A percentile compares a stretch with the other conserved stretches of the same genome.
These are phyloP conservation scores for Mucor velutinosus DNA, from an alignment of 371 early-diverging fungal species.

Conservation along the genomic window DNA sequence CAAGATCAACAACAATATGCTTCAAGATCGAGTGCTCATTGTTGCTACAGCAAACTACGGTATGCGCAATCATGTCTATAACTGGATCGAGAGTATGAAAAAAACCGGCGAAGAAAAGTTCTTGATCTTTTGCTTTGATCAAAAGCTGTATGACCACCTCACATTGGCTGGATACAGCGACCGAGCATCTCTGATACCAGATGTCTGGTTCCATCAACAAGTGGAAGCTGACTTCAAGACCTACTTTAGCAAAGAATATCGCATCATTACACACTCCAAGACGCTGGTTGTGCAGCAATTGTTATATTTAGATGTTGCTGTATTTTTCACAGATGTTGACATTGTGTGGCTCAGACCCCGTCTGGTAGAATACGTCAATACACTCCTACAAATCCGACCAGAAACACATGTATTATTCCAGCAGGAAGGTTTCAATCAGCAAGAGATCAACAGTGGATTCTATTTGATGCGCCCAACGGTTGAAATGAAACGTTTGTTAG, in stretches of 20 bases:
- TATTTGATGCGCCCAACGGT: slow-evolving; percentile 42
- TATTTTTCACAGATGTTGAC: slow-evolving; percentile 47
- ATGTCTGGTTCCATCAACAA: slow-evolving; percentile 43
- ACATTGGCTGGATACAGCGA: slow-evolving; percentile 31
- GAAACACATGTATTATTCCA: slow-evolving; percentile 46
- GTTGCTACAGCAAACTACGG: slow-evolving; percentile 51
- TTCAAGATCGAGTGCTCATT: slow-evolving; percentile 37
- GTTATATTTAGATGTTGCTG: slow-evolving; percentile 38
- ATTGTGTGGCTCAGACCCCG: slow-evolving; percentile 43
- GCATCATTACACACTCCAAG: slow-evolving; percentile 45
- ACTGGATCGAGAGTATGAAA: slow-evolving; percentile 52
- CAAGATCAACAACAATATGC: slow-evolving; percentile 37
- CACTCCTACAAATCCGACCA: slow-evolving; percentile 30
- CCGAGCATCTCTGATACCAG: slow-evolving; percentile 38
- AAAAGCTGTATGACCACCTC: slow-evolving; percentile 38
- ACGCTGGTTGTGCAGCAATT: slow-evolving; percentile 46
- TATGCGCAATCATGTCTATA: slow-evolving; percentile 51
- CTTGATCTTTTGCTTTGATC: slow-evolving; percentile 47
- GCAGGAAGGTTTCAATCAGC: slow-evolving; percentile 40
- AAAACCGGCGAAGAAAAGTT: slow-evolving; percentile 40
- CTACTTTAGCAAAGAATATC: slow-evolving; percentile 43
- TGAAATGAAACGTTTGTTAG: slow-evolving; percentile 37
- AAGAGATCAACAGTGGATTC: slow-evolving; percentile 39
- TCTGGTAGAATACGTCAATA: slow-evolving; percentile 33
- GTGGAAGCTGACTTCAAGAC: slow-evolving; percentile 43